These are phyloP conservation scores for Eucalyptus cladocalyx DNA, from an alignment of 345 rosid species.

Conservation along the genomic window DNA sequence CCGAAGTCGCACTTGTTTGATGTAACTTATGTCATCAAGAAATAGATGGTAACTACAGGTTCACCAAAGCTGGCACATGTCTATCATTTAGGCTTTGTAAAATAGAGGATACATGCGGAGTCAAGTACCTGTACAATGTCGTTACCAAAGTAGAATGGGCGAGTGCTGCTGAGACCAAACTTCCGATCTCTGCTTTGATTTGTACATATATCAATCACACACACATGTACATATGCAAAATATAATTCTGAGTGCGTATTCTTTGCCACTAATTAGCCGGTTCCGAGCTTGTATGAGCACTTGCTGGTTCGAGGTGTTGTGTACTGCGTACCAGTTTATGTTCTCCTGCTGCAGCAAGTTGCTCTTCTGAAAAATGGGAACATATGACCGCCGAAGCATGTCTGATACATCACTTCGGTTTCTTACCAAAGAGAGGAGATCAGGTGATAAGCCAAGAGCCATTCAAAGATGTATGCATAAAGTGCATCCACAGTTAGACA, in stretches of 20 bases:
- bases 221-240: neutral
- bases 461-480: neutral
- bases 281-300: neutral
- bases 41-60: neutral
- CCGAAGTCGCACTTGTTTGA: neutral
- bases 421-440: neutral
- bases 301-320: neutral
- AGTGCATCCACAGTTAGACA: neutral
- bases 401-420: neutral
- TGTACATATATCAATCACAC: neutral
- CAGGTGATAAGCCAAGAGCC: neutral
- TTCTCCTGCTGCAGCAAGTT: neutral
- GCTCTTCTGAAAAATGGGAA: neutral
- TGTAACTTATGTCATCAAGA: neutral
- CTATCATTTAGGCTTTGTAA: neutral
- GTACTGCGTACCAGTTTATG: neutral
- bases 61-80: neutral
- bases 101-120: neutral
- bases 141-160: neutral
- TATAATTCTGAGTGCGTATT: neutral
- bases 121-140: neutral
- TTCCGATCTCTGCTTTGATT: neutral
- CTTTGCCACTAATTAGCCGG: neutral
- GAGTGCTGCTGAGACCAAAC: neutral
- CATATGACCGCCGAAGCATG: neutral